These are phyloP conservation scores for Sphagnurus paluster DNA, from an alignment of 1,284 basidiomycete species.

Conservation along the genomic window DNA sequence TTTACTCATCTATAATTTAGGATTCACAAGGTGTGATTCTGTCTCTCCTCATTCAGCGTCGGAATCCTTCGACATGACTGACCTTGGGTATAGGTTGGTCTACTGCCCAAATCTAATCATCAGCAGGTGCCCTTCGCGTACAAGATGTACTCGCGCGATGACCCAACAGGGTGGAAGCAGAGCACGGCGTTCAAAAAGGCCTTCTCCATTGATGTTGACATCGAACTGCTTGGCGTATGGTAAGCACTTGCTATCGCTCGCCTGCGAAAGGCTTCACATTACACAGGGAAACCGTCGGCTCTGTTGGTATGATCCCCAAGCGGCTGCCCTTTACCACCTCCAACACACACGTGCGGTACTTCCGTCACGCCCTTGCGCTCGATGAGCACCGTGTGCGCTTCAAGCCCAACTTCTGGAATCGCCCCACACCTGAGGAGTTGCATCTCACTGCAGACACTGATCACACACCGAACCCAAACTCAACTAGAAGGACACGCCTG, in stretches of 20 bases:
- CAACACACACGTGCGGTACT: constrained; percentile 55
- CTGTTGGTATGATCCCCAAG: constrained; percentile 56
- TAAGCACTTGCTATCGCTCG: constrained; percentile 25
- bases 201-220: constrained; percentile 56
- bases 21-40: constrained; percentile 19
- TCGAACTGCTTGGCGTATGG: constrained; percentile 67
- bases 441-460: constrained; percentile 25
- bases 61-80: background rate
- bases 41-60: background rate
- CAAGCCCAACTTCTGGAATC: constrained; percentile 47
- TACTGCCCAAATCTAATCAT: constrained; percentile 53
- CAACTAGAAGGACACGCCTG: no score
- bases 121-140: constrained; percentile 74
- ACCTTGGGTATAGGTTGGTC: constrained; percentile 38
- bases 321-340: constrained; percentile 43
- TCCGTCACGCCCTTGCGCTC: constrained; percentile 66
- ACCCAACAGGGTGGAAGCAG: constrained; percentile 51
- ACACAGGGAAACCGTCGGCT: constrained; percentile 58
- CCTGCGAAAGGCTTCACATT: background rate
- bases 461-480: constrained; percentile 11
- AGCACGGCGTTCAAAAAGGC: constrained; percentile 63
- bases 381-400: constrained; percentile 69
- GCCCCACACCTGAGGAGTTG: constrained; percentile 25
- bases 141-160: constrained; percentile 59
- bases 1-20: background rate